phyloP scores from a whole-genome alignment of 768 basidiomycete species.

The Macrolepiota dolichaula region DNA sequence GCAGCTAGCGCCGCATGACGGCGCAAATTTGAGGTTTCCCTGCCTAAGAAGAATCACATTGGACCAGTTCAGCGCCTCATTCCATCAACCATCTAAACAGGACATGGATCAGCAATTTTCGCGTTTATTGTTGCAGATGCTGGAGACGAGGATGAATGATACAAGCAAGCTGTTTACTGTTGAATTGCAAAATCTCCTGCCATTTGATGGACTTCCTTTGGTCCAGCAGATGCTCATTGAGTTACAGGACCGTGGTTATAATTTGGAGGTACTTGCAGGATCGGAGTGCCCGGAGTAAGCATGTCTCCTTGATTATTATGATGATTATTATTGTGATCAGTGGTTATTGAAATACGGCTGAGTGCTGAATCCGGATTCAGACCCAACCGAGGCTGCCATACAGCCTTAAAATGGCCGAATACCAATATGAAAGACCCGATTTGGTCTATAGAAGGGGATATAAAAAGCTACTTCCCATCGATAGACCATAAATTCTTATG shows the following conservation, averaged over 20 bases:
- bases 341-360: no score
- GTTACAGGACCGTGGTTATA: not conserved
- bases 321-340: no score
- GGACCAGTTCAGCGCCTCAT: not conserved
- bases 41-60: not conserved
- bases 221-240: not conserved
- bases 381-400: not conserved
- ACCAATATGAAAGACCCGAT: slow-evolving; percentile 1
- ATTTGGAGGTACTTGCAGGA: not conserved
- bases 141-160: no score
- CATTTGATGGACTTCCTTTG: not conserved
- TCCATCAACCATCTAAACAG: not conserved
- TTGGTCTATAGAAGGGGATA: not conserved
- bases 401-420: not conserved
- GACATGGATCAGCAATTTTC: not conserved
- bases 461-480: not conserved
- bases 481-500: slow-evolving; percentile 1
- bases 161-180: no score
- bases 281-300: no score
- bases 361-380: no score
- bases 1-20: not conserved
- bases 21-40: not conserved
- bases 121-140: no score
- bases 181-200: not conserved
- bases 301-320: no score